Evolutionary conservation across 768 basidiomycete genomes (phyloP).

Genomic region (Lactarius quietus): DNA sequence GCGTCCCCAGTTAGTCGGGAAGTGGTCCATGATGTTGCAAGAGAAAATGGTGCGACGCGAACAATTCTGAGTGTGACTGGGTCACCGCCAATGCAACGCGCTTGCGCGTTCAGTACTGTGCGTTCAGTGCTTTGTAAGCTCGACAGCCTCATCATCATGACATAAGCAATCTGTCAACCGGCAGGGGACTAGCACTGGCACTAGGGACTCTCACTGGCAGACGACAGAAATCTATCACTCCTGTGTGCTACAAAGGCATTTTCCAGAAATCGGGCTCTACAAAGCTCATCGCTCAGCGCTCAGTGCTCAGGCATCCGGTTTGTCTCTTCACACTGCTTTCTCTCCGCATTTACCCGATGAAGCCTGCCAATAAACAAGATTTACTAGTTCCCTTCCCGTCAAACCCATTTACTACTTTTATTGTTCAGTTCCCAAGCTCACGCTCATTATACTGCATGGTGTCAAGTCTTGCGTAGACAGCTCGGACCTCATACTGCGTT

Average conservation of each 20-base stretch:
- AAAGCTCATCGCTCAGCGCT: too few species aligned
- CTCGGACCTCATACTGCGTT: background rate
- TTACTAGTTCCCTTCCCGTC: too few species aligned
- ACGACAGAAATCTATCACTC: too few species aligned
- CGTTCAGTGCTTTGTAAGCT: conserved; percentile 4
- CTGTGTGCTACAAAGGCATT: too few species aligned
- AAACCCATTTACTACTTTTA: background rate
- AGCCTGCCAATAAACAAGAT: too few species aligned
- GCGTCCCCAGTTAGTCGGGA: conserved; percentile 75
- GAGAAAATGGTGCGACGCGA: background rate
- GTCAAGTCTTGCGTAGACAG: background rate
- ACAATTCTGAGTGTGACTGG: background rate
- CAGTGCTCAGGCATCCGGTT: too few species aligned
- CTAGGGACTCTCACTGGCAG: too few species aligned
- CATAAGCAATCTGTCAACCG: conserved; percentile 3
- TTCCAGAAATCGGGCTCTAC: too few species aligned
- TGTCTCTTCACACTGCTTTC: too few species aligned
- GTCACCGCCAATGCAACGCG: background rate
- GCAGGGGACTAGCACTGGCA: too few species aligned
- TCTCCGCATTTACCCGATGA: too few species aligned
- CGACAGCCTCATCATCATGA: background rate
- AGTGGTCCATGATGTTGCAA: conserved; percentile 63
- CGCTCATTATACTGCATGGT: background rate
- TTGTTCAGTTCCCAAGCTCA: background rate
- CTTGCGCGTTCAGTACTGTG: conserved; percentile 25